Percentiles rank a stretch among this genome's conserved stretches.
These are phyloP conservation scores for Cenchrus fungigraminus DNA, from an alignment of 176 grass and related monocot genomes.

Conservation along the genomic window DNA sequence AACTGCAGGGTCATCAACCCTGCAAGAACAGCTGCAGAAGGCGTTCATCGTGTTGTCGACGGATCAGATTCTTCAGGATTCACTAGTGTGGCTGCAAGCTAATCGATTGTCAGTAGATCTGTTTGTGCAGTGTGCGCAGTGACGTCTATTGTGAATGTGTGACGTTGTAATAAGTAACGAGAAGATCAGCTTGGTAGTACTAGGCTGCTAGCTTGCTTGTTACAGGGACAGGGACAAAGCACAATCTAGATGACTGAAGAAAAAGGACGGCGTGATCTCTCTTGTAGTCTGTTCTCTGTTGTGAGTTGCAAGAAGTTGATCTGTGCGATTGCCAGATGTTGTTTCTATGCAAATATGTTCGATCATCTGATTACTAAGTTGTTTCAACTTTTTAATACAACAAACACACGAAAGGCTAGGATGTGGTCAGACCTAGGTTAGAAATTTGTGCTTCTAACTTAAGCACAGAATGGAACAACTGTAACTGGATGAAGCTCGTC, in stretches of 20 bases:
- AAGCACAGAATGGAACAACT: too few species aligned
- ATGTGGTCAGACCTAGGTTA: too few species aligned
- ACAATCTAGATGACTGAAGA: neutral
- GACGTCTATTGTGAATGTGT: constrained; percentile 13
- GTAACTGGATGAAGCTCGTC: too few species aligned
- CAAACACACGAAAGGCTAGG: too few species aligned
- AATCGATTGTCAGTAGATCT: neutral
- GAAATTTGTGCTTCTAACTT: too few species aligned
- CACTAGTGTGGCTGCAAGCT: constrained; percentile 33
- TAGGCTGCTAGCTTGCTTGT: neutral
- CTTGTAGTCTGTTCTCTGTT: neutral
- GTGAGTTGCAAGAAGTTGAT: neutral
- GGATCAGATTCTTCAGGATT: neutral
- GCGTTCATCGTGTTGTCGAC: neutral
- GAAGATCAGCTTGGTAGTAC: neutral
- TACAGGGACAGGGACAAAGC: neutral
- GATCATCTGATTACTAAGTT: neutral
- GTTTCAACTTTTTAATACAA: too few species aligned
- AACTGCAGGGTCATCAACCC: constrained; percentile 61
- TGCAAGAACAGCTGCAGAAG: too few species aligned
- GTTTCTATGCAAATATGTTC: neutral
- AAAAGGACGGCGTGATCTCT: neutral
- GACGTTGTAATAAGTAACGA: constrained; percentile 24
- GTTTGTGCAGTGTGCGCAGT: neutral
- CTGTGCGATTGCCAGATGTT: neutral